These are phyloP conservation scores for Sporobolomyces phaffii DNA, from an alignment of 768 basidiomycete species.

Conservation along the genomic window DNA sequence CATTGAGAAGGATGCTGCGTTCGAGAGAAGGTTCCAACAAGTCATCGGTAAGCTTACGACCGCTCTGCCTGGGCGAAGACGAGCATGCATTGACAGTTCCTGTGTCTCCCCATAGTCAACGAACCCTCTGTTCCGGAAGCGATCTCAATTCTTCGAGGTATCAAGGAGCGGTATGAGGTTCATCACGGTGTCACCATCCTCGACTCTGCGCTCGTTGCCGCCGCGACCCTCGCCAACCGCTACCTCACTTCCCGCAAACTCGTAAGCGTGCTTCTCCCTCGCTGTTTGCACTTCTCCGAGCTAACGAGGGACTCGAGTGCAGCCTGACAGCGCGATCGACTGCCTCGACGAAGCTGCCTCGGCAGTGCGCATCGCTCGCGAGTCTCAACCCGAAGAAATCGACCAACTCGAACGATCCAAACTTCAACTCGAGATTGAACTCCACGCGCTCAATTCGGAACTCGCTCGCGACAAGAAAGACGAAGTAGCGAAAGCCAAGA, in stretches of 20 bases:
- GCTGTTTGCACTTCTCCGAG: neutral
- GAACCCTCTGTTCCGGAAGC: slow-evolving; percentile 85
- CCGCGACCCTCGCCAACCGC: slow-evolving; percentile 85
- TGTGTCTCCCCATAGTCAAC: slow-evolving; percentile 69
- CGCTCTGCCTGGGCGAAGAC: too few relatives aligned
- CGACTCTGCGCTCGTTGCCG: slow-evolving; percentile 79
- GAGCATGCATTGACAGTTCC: slow-evolving; percentile 45
- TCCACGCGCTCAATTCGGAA: slow-evolving; percentile 70
- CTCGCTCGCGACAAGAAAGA: slow-evolving; percentile 72
- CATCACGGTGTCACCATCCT: slow-evolving; percentile 84
- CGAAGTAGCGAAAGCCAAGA: slow-evolving; percentile 70
- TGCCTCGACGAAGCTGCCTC: slow-evolving; percentile 83
- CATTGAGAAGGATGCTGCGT: slow-evolving; percentile 74
- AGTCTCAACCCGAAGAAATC: slow-evolving; percentile 88
- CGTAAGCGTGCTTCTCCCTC: neutral
- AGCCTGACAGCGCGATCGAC: slow-evolving; percentile 80
- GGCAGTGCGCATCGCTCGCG: slow-evolving; percentile 79
- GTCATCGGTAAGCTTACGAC: slow-evolving; percentile 55
- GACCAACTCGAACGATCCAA: slow-evolving; percentile 83
- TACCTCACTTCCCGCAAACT: slow-evolving; percentile 58
- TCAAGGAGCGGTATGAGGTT: slow-evolving; percentile 88
- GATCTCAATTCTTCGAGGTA: slow-evolving; percentile 87
- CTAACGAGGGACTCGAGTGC: too few relatives aligned
- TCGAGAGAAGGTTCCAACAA: slow-evolving; percentile 41
- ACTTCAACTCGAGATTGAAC: slow-evolving; percentile 86